Evolutionary conservation across 345 rosid species (phyloP).

Genomic region (Bruguiera parviflora): DNA sequence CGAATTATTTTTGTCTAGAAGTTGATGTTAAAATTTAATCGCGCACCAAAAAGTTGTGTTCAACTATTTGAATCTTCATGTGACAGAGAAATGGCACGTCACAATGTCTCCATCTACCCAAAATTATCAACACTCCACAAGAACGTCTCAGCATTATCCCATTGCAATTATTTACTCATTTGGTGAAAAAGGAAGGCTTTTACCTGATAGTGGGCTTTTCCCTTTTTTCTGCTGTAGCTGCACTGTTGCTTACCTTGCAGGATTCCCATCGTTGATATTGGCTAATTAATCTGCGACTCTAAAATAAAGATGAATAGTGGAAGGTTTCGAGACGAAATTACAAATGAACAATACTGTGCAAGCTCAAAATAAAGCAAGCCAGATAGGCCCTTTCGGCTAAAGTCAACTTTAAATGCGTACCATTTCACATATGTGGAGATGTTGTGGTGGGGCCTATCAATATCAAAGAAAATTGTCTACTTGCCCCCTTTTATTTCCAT

Average conservation of each 20-base stretch:
- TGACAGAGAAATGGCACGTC: not conserved
- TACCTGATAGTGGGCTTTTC: too few species aligned
- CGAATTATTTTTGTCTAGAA: too few species aligned
- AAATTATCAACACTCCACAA: slow-evolving; percentile 17
- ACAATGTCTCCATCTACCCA: not conserved
- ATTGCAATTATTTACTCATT: not conserved
- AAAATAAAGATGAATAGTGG: slow-evolving; percentile 3
- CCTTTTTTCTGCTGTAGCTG: not conserved
- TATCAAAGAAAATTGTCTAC: not conserved
- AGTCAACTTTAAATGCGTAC: slow-evolving; percentile 8
- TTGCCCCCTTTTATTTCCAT: not conserved
- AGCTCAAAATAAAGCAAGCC: not conserved
- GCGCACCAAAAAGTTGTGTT: not conserved
- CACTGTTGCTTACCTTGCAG: slow-evolving; percentile 6
- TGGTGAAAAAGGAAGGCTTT: not conserved
- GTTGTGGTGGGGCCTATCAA: too few species aligned
- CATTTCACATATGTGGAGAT: too few species aligned
- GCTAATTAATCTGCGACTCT: not conserved
- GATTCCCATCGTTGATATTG: not conserved
- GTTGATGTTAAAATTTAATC: too few species aligned
- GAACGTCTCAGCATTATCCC: slow-evolving; percentile 2
- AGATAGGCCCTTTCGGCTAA: not conserved
- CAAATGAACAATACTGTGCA: not conserved
- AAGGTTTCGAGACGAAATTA: not conserved
- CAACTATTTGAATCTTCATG: not conserved